Percentiles rank a stretch among this genome's conserved stretches.
Evolutionary conservation across 2,329 filamentous ascomycete species (phyloP).

Genomic region (Aspergillus tamarii): DNA sequence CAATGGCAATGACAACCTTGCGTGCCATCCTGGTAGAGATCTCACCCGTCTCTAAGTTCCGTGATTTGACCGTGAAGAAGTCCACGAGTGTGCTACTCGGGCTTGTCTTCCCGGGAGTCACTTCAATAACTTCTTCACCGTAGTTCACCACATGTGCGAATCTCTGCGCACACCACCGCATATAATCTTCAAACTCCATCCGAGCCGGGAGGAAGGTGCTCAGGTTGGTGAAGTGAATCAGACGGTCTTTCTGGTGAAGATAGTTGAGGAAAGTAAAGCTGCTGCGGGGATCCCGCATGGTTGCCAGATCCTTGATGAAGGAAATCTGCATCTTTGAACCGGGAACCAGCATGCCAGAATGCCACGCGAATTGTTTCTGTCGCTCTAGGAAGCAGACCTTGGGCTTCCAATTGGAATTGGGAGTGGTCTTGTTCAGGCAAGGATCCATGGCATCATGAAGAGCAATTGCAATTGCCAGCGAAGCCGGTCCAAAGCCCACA

Average conservation of each 20-base stretch:
- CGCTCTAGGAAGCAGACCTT: slow-evolving; percentile 87
- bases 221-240: slow-evolving; percentile 89
- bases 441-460: slow-evolving; percentile 74
- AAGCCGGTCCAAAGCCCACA: slow-evolving; percentile 90
- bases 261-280: slow-evolving; percentile 97
- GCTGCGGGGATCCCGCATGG: slow-evolving; percentile 81
- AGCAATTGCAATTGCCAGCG: slow-evolving; percentile 84
- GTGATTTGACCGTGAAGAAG: slow-evolving; percentile 69
- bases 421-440: slow-evolving; percentile 45
- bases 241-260: slow-evolving; percentile 75
- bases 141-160: slow-evolving; percentile 78
- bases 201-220: slow-evolving; percentile 84
- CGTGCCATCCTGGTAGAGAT: slow-evolving; percentile 45
- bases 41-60: slow-evolving; percentile 56
- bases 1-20: slow-evolving; percentile 66
- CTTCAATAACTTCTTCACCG: slow-evolving; percentile 72
- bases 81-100: slow-evolving; percentile 57
- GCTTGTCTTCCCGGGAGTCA: slow-evolving; percentile 62
- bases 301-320: slow-evolving; percentile 94
- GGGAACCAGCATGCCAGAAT: slow-evolving; percentile 91
- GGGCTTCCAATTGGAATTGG: slow-evolving; percentile 52
- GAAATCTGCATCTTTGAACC: slow-evolving; percentile 97
- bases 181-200: slow-evolving; percentile 92
- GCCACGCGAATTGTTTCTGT: slow-evolving; percentile 84
- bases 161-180: slow-evolving; percentile 84